Base-by-base conservation (phyloP, 805 yeast species). In the Hanseniaspora taiwanica region DNA sequence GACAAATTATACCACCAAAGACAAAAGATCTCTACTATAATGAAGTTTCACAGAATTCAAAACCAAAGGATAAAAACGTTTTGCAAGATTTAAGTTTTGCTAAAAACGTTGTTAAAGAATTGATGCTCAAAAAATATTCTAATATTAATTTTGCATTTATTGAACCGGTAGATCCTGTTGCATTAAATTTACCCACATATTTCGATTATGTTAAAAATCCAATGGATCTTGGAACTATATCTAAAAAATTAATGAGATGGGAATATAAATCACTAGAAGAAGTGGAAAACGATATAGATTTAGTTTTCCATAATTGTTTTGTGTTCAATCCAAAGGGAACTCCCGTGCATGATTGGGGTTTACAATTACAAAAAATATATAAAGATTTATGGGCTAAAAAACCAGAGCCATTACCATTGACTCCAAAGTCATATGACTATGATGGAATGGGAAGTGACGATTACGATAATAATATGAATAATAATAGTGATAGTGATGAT, bases 1-100 rank as follows among this genome's bases (percentile, higher is more conserved):
- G 98, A 49, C 91, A 85, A 49, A 85, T 91, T 37, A 96, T 87
- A 58, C 98, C 98, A 3, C 98, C 98, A 40, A 80, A 82, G 55
- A 83, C 95, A 24, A 84, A 84, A 55, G 96, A 91, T 56, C 74
- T 87, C 59, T 60, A 59, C 43, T 93, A 94, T 3, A 85, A 84
- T 53, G 96, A 86, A 53, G 76, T 76, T 40, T 44, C 53, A 24
- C 54, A 55, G 40, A 38, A 32, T 16, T 17, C 41, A 12, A 71
- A 87, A 55, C 98, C 98, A 36, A 74, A 93, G 48, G 83, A 83
- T 63, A 87, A 89, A 72, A 89, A 85, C 65, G 77, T 69, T 55
- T 93, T 89, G 31, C 81, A 89, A 8, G 96, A 89, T 59, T 71
- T 91, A 56, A 72, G 87, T 54, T 91, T 80, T 61, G 84, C 94